phyloP scores from a whole-genome alignment of 768 basidiomycete genomes.

The Serendipita sp. region DNA sequence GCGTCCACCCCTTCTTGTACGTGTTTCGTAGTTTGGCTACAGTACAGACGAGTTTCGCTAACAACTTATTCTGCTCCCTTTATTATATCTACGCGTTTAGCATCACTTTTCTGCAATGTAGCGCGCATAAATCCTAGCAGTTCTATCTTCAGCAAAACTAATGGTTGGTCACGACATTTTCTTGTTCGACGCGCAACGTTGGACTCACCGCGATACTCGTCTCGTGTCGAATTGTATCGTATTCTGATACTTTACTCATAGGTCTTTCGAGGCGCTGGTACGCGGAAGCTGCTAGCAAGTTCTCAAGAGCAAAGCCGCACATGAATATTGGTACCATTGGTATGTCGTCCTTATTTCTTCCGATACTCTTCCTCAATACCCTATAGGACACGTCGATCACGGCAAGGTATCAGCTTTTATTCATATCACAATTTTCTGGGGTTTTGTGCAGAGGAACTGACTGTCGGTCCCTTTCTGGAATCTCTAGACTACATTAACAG shows the following conservation, averaged over 20 bases:
- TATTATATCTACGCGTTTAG: neutral
- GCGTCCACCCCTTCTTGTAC: no score
- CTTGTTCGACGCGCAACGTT: neutral
- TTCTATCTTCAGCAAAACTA: neutral
- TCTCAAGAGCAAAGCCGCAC: conserved; percentile 66
- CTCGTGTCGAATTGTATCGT: neutral
- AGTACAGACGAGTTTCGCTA: no score
- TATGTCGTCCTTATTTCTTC: conserved; percentile 14
- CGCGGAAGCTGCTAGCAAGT: conserved; percentile 45
- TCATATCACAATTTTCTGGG: neutral
- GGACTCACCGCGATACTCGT: neutral
- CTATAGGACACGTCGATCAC: conserved; percentile 77
- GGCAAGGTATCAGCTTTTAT: conserved; percentile 37
- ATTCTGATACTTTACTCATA: neutral
- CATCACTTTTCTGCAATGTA: neutral
- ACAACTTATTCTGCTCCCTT: neutral
- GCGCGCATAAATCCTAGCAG: neutral
- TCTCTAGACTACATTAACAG: conserved; percentile 66
- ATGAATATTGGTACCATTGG: conserved; percentile 95
- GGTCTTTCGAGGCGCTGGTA: conserved; percentile 42
- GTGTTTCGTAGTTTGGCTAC: no score
- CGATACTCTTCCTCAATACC: neutral
- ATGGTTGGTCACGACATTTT: neutral
- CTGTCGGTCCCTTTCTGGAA: neutral
- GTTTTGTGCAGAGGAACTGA: neutral